Conservation (phyloP, 805 yeast genomes). For the Candida endomychidarum region DNA sequence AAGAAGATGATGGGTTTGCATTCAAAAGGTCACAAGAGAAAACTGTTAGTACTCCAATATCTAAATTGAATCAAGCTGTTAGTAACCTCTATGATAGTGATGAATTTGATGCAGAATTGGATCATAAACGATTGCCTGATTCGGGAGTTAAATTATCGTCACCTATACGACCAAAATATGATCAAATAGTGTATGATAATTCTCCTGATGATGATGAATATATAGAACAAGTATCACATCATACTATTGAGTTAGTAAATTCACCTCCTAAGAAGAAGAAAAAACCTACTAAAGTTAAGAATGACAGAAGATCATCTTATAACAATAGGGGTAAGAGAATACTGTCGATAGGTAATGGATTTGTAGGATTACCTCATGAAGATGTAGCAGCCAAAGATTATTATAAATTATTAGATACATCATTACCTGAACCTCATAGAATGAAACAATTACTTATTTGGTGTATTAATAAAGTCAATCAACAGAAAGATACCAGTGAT, state of each 20-base stretch:
- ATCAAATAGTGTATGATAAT: constrained; percentile 11
- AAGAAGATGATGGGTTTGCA: constrained; percentile 35
- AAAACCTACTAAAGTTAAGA: constrained; percentile 17
- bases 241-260: constrained; percentile 21
- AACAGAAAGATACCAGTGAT: constrained; percentile 30
- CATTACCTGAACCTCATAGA: constrained; percentile 68
- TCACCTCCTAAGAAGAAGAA: constrained; percentile 6
- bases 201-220: constrained; percentile 24
- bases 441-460: constrained; percentile 70
- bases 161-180: constrained; percentile 19
- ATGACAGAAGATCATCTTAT: constrained; percentile 50
- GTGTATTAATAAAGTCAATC: constrained; percentile 56
- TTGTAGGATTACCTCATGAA: constrained; percentile 63
- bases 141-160: constrained; percentile 12
- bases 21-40: constrained; percentile 24
- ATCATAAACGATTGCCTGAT: not conserved
- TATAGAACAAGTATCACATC: constrained; percentile 32
- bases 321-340: constrained; percentile 66
- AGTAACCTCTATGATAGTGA: constrained; percentile 15
- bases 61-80: constrained; percentile 22
- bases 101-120: constrained; percentile 11
- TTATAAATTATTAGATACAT: constrained; percentile 60
- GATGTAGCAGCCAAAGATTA: constrained; percentile 55
- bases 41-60: constrained; percentile 26
- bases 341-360: constrained; percentile 75